Base-by-base conservation (phyloP, 2,329 filamentous ascomycete species). In the Curvularia verruculosa region DNA sequence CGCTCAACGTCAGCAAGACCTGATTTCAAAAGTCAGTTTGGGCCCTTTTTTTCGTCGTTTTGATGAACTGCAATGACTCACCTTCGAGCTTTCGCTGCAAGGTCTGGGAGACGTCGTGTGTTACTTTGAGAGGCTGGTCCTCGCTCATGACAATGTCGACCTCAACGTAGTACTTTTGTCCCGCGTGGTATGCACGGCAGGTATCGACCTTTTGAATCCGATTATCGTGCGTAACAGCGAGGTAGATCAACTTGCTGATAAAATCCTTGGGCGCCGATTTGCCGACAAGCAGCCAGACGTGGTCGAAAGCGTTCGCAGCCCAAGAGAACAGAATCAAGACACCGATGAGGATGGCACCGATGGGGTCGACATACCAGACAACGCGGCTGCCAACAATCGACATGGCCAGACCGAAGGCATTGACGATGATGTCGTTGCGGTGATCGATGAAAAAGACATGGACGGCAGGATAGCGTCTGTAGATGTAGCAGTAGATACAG, bases 81-180 rank as follows among this genome's bases (percentile, higher is more conserved):
- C 82, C 84, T 74, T 87, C 85, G 12, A 87, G 78, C 73, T 87
- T 87, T 43, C 85, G 80, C 72, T 87, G 85, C 49, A 87, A 70
- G 9, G 80, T 79, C 69, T 87, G 85, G 21, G 82, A 83, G 24
- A 87, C 82, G 60, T 87, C 85, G 62, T 87, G 85, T 2, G 84
- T 84, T 49, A 86, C 76, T 57, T 80, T 83, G 24, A 87, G 75
- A 6, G 82, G 83, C 2, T 81, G 78, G 3, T 80, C 75, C 59
- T 82, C 82, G 65, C 85, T 81, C 78, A 87, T 85, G 49, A 87
- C 81, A 49, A 87, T 80, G 64, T 87, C 85, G 4, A 87, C 82
- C 63, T 87, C 85, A 18, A 87, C 85, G 61, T 86, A 87, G 63
- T 86, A 85, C 37, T 82, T 80, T 60, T 87, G 83, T 0, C 85